phyloP scores from a whole-genome alignment of 2,329 filamentous ascomycete species.

The Aureobasidium musti region DNA sequence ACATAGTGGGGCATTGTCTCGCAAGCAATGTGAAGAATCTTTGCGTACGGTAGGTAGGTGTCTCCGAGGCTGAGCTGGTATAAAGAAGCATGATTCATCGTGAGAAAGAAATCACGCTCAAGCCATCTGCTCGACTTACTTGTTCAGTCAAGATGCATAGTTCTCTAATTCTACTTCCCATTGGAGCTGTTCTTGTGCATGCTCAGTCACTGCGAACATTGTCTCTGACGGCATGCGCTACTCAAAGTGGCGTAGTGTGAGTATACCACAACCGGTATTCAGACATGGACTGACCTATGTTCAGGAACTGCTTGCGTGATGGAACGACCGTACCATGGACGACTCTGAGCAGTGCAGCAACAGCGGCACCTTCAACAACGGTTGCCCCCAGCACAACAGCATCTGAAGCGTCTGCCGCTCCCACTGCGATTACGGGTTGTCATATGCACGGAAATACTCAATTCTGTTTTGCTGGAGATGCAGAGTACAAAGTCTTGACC shows the following conservation, averaged over 20 bases:
- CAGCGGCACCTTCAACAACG: not conserved
- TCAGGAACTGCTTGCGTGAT: conserved; percentile 22
- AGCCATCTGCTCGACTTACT: not conserved
- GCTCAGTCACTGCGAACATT: conserved; percentile 16
- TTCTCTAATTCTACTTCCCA: not conserved
- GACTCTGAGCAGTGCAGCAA: conserved; percentile 1
- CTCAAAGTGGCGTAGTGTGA: conserved; percentile 16
- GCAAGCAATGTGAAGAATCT: not conserved
- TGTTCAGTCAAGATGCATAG: not conserved
- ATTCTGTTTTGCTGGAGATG: conserved; percentile 50
- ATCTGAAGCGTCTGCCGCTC: not conserved
- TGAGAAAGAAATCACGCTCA: not conserved
- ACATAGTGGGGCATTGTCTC: not conserved
- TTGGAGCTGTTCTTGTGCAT: not conserved
- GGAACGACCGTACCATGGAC: conserved; percentile 19
- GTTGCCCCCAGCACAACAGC: not conserved
- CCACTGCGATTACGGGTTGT: conserved; percentile 40
- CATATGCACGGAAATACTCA: conserved; percentile 52
- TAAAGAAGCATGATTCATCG: conserved; percentile 2
- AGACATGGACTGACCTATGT: not conserved
- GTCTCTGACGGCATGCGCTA: conserved; percentile 13
- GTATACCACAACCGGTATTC: not conserved
- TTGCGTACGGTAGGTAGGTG: not conserved
- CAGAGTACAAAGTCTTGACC: conserved; percentile 49
- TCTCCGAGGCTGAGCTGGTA: not conserved